Base-by-base conservation (phyloP, 1,284 basidiomycete species). In the Hemileia vastatrix region DNA sequence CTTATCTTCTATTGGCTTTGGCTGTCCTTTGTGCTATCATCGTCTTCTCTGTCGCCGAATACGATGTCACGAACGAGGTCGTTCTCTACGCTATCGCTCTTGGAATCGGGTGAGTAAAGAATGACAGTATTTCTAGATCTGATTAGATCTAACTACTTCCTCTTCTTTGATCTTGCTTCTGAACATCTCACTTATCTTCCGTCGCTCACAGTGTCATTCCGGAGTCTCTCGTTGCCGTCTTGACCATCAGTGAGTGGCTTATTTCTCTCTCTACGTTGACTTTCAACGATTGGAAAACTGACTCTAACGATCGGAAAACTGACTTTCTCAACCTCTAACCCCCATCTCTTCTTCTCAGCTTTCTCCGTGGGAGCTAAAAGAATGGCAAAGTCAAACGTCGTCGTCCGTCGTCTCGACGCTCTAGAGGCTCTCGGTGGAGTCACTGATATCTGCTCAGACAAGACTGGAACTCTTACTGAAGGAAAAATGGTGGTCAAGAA, bases 401-500 rank as follows among this genome's bases (percentile, higher is more conserved):
- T 83, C 66, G 82, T 83, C 5, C 78, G 82, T 32, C 80, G 79
- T 59, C 73, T 82, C 50, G 79, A 81, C 68, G 79, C 81, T 9
- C 77, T 84, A 57, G 84, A 84, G 67, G 82, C 81, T n/a, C 75
- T 85, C n/a, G 80, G 64, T 1, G 80, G 80, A 45, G 81, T 84
- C 4, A 81, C 83, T 53, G 81, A 83, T 69, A 81, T 84, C 62
- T 84, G 83, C 71, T 82, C 80, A 18, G 83, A 84, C 75, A 84
- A 83, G 79, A 81, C 79, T 5, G 80, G 84, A 6, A 85, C 79
- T 0, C 72, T 80, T 19, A 80, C 79, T 1, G 69, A 71, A 62
- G 79, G 79, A 68, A 68, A 67, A 6, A 79, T 79, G 78, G 72
- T 76, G 2, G 61, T 56, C 54, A 58, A 61, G 57, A 65, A 65